Evolutionary conservation across 2,329 filamentous ascomycete genomes (phyloP), one percentile per base, ranked within the genome.

Genomic region (Thermoascus crustaceus): DNA sequence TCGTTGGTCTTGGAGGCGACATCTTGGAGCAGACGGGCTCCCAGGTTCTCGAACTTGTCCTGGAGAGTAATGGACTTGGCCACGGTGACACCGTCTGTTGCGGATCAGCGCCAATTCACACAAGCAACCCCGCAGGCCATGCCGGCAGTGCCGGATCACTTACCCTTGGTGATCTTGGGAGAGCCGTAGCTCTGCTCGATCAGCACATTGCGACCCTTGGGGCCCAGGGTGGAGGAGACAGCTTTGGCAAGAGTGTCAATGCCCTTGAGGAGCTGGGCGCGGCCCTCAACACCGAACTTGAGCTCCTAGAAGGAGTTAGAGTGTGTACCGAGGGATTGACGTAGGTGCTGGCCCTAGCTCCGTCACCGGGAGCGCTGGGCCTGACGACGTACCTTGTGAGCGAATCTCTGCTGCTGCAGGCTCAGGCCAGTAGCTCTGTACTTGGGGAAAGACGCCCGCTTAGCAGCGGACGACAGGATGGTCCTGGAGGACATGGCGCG

Each of bases 11-110:
- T 98, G 60, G 85, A 91, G 56, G 91, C 91, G 51, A 98, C 91
- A 67, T 98, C 91, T 71, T 96, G 88, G 52, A 98, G 79, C 50
- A 98, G 80, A 60, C 85, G 84, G 57, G 91, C 91, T 64, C 91
- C 91, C 53, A 98, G 85, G 75, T 98, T 98, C 73, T 98, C 91
- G 68, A 95, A 98, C 72, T 96, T 96, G 76, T 98, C 91, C 76
- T 98, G 80, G 49, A 98, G 79, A 46, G 77, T 78, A 57, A 98
- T 84, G 46, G 89, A 87, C 70, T 82, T 89, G 52, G 85, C 85
- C 53, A 91, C 85, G 52, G 83, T 88, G 30, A 91, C 85, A 79
- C 85, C 85, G 67, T 91, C 84, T 88, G 46, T 34, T 36, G 6
- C 16, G 37, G 44, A n/a, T 57, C 46, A 58, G 52, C 44, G 39